phyloP scores from a whole-genome alignment of 352 stramenopile genomes.

The Phytophthora crassamura region DNA sequence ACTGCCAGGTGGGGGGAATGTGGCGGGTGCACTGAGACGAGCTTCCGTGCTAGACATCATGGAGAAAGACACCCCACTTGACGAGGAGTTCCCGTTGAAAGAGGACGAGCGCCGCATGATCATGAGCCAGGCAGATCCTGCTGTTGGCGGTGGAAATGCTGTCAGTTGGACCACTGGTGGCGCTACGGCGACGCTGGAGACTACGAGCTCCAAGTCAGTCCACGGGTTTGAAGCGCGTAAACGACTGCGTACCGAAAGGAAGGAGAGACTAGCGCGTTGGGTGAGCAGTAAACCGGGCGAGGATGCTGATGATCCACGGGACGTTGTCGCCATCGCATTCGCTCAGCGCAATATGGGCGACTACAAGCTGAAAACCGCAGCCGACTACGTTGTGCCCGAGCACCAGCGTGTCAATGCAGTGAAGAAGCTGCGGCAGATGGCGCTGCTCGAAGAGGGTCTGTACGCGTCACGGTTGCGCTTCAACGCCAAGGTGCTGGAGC shows the following conservation, averaged over 20 bases:
- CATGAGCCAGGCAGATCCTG: conserved; percentile 21
- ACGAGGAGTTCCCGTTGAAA: conserved; percentile 62
- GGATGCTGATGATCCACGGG: conserved; percentile 90
- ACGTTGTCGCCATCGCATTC: conserved; percentile 91
- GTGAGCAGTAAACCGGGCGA: conserved; percentile 81
- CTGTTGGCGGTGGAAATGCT: conserved; percentile 16
- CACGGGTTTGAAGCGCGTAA: conserved; percentile 89
- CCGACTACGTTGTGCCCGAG: conserved; percentile 90
- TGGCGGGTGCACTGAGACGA: conserved; percentile 4
- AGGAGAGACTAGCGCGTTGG: conserved; percentile 68
- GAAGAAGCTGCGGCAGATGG: conserved; percentile 91
- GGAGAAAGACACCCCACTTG: conserved; percentile 51
- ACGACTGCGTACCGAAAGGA: conserved; percentile 71
- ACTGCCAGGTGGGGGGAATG: neutral
- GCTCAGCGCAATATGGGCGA: conserved; percentile 91
- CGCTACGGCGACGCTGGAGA: conserved; percentile 4
- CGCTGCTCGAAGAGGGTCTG: conserved; percentile 82
- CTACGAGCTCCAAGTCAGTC: conserved; percentile 35
- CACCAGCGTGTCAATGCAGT: conserved; percentile 89
- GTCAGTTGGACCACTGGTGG: conserved; percentile 12
- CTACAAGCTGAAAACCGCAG: conserved; percentile 92
- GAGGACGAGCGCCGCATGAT: conserved; percentile 68
- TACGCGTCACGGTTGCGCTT: conserved; percentile 86
- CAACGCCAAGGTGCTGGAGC: conserved; percentile 91
- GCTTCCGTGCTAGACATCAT: conserved; percentile 78